phyloP scores from a whole-genome alignment of 2,329 filamentous ascomycete species.

The Botrytis tulipae region DNA sequence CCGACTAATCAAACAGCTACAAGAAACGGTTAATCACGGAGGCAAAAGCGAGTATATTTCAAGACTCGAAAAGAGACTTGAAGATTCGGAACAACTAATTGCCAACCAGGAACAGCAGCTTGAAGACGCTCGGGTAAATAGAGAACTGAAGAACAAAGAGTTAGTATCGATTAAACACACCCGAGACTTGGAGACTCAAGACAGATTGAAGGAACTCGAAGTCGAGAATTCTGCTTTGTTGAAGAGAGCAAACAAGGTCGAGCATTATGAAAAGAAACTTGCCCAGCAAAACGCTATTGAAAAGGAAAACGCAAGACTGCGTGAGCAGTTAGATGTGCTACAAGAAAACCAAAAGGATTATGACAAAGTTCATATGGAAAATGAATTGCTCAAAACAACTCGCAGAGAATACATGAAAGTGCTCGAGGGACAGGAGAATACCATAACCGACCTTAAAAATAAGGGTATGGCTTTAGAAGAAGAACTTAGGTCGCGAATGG shows the following conservation, averaged over 20 bases:
- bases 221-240: constrained; percentile 57
- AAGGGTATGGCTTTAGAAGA: constrained; percentile 44
- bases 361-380: constrained; percentile 35
- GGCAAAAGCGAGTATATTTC: constrained; percentile 52
- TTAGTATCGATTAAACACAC: constrained; percentile 47
- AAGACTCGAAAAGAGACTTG: constrained; percentile 55
- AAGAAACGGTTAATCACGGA: constrained; percentile 46
- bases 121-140: constrained; percentile 49
- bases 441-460: constrained; percentile 43
- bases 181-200: constrained; percentile 48
- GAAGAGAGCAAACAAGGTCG: constrained; percentile 62
- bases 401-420: constrained; percentile 42
- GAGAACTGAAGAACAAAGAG: constrained; percentile 48
- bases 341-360: constrained; percentile 46
- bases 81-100: constrained; percentile 70
- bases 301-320: constrained; percentile 54
- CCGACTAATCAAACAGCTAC: constrained; percentile 40
- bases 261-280: constrained; percentile 62
- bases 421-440: constrained; percentile 38
- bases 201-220: constrained; percentile 56
- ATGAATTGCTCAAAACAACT: constrained; percentile 38
- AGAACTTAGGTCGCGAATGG: constrained; percentile 40
- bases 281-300: constrained; percentile 55
- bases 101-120: constrained; percentile 66
- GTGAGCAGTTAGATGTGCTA: constrained; percentile 54